Evolutionary conservation across 495 filamentous ascomycete genomes (phyloP).

Genomic region (Mytilinidion resinicola): DNA sequence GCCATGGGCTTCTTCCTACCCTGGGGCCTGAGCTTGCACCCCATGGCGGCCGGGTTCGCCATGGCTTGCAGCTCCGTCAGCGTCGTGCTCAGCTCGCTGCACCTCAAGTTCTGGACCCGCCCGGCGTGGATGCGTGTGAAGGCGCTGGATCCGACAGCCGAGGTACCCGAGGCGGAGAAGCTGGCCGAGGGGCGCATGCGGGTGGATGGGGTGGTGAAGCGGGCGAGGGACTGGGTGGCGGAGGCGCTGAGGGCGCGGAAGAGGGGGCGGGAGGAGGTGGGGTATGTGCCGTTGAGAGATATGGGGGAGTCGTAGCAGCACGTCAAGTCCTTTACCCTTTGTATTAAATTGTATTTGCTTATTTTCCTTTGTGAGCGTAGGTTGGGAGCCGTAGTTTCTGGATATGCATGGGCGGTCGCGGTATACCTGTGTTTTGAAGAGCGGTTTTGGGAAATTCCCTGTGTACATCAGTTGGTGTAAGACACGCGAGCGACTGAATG

Average conservation of each 20-base stretch:
- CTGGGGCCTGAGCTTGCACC: conserved; percentile 78
- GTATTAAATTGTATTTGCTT: neutral
- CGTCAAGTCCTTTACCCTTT: neutral
- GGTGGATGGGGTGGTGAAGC: conserved; percentile 5
- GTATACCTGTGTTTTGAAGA: no score
- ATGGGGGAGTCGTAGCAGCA: conserved; percentile 35
- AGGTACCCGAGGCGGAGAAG: conserved; percentile 35
- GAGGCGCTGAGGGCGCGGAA: conserved; percentile 12
- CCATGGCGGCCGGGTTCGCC: conserved; percentile 88
- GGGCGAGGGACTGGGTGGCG: conserved; percentile 14
- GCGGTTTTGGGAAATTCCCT: no score
- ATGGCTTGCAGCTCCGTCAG: conserved; percentile 90
- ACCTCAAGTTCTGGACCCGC: conserved; percentile 81
- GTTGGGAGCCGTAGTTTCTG: no score
- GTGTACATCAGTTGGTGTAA: no score
- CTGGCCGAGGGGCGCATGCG: conserved; percentile 1
- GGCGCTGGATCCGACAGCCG: conserved; percentile 43
- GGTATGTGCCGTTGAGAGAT: conserved; percentile 52
- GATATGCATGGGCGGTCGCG: no score
- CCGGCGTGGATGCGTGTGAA: conserved; percentile 84
- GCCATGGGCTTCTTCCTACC: conserved; percentile 95
- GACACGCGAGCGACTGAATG: no score
- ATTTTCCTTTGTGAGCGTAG: neutral
- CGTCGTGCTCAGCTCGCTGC: conserved; percentile 76
- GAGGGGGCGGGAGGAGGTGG: conserved; percentile 43